These are phyloP conservation scores for Pleurotus tuber-regium DNA, from an alignment of 768 basidiomycete genomes.

Conservation along the genomic window DNA sequence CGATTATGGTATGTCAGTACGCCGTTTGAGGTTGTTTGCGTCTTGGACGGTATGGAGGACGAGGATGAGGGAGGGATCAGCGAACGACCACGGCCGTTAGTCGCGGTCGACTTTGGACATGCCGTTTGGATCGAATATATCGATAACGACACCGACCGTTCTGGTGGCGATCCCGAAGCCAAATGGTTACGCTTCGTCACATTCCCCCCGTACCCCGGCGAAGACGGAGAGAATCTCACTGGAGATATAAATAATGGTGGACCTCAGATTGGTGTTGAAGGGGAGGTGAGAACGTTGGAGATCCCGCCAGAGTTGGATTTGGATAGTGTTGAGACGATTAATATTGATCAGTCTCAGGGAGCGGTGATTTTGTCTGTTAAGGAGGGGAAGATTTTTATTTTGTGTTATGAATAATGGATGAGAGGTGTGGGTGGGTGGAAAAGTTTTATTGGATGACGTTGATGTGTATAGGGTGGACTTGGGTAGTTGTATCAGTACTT, in stretches of 20 bases:
- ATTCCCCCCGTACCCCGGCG: slow-evolving; percentile 54
- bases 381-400: slow-evolving; percentile 69
- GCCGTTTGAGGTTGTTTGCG: slow-evolving; percentile 71
- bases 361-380: slow-evolving; percentile 67
- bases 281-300: slow-evolving; percentile 57
- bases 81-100: slow-evolving; percentile 62
- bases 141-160: slow-evolving; percentile 28
- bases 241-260: slow-evolving; percentile 20
- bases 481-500: too few species aligned
- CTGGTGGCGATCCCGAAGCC: slow-evolving; percentile 27
- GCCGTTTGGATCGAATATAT: slow-evolving; percentile 78
- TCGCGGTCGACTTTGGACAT: slow-evolving; percentile 87
- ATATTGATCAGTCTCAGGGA: slow-evolving; percentile 76
- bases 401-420: slow-evolving; percentile 53
- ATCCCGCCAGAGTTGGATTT: slow-evolving; percentile 65
- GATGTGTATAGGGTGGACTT: too few species aligned
- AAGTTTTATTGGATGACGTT: too few species aligned
- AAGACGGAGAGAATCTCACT: slow-evolving; percentile 20
- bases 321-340: slow-evolving; percentile 68
- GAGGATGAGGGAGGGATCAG: slow-evolving; percentile 27
- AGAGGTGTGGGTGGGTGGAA: too few species aligned
- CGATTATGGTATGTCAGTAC: slow-evolving; percentile 68
- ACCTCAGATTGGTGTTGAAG: slow-evolving; percentile 24
- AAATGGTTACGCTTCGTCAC: slow-evolving; percentile 70
- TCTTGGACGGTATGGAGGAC: slow-evolving; percentile 47